These are phyloP conservation scores for Macroventuria anomochaeta DNA, from an alignment of 2,329 filamentous ascomycete species.

Conservation along the genomic window DNA sequence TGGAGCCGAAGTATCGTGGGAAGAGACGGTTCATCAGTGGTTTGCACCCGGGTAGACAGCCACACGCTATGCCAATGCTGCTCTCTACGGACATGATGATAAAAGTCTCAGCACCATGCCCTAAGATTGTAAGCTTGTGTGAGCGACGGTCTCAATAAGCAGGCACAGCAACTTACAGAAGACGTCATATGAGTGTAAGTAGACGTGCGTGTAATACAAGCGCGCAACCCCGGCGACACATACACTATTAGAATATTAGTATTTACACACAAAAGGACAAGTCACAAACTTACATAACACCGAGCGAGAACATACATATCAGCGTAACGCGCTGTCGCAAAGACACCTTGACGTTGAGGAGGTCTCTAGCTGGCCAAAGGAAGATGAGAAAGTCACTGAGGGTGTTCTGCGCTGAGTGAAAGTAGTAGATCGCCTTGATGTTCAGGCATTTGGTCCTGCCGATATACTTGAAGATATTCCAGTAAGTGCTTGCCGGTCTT, in stretches of 20 bases:
- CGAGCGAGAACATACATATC: conserved; percentile 40
- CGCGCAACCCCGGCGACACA: conserved; percentile 41
- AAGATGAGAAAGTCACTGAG: conserved; percentile 43
- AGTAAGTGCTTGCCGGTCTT: conserved; percentile 32
- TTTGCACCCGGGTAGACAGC: conserved; percentile 43
- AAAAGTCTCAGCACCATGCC: conserved; percentile 36
- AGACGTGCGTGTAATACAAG: conserved; percentile 38
- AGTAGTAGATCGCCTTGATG: conserved; percentile 35
- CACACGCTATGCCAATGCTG: conserved; percentile 40
- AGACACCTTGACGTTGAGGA: conserved; percentile 36
- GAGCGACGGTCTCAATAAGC: background rate
- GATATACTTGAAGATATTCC: conserved; percentile 35
- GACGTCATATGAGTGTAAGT: conserved; percentile 34
- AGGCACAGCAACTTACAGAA: conserved; percentile 28
- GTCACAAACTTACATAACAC: conserved; percentile 30
- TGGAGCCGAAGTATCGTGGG: conserved; percentile 34
- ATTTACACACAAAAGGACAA: background rate
- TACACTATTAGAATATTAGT: conserved; percentile 36
- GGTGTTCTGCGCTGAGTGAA: conserved; percentile 32
- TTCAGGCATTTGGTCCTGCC: conserved; percentile 30
- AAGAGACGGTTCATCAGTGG: conserved; percentile 37
- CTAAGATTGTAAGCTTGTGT: conserved; percentile 6
- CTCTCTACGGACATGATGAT: conserved; percentile 38
- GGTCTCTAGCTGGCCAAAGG: conserved; percentile 41
- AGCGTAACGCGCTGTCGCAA: conserved; percentile 38